phyloP scores from a whole-genome alignment of 2,329 filamentous ascomycete genomes.

The Claviceps arundinis region DNA sequence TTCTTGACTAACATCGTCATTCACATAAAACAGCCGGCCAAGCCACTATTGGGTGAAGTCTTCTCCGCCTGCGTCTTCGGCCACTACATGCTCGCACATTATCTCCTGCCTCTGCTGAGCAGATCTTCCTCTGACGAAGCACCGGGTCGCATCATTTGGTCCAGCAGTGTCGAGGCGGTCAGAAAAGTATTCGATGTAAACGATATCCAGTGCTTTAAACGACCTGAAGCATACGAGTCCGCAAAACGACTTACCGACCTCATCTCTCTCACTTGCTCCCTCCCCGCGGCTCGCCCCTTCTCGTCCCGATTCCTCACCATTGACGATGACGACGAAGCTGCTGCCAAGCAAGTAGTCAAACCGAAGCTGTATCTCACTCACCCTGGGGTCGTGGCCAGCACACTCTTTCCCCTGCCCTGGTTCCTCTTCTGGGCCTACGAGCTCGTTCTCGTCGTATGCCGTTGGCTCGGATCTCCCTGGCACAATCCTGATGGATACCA shows the following conservation, averaged over 20 bases:
- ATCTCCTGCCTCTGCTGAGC: slow-evolving; percentile 60
- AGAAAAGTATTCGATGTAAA: slow-evolving; percentile 40
- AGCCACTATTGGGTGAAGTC: slow-evolving; percentile 58
- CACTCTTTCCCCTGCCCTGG: slow-evolving; percentile 61
- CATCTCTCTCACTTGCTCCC: slow-evolving; percentile 57
- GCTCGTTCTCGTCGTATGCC: slow-evolving; percentile 53
- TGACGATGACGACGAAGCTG: slow-evolving; percentile 10
- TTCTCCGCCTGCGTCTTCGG: slow-evolving; percentile 93
- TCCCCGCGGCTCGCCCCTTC: slow-evolving; percentile 49
- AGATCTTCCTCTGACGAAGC: slow-evolving; percentile 26
- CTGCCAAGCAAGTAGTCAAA: slow-evolving; percentile 8
- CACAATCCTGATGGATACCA: slow-evolving; percentile 65
- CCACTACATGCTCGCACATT: slow-evolving; percentile 80
- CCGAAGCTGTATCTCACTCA: slow-evolving; percentile 69
- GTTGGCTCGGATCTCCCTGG: slow-evolving; percentile 78
- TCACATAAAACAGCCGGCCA: slow-evolving; percentile 28
- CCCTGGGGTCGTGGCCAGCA: slow-evolving; percentile 74
- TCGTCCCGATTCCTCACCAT: slow-evolving; percentile 42
- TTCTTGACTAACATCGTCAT: too few relatives aligned
- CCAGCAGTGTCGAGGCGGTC: slow-evolving; percentile 64
- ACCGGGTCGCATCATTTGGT: slow-evolving; percentile 68
- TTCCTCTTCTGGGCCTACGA: slow-evolving; percentile 60
- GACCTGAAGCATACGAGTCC: slow-evolving; percentile 61
- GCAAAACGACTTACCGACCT: slow-evolving; percentile 81
- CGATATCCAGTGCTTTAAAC: slow-evolving; percentile 64